Percentiles rank a stretch among this genome's conserved stretches.
Conservation (phyloP, 2,329 filamentous ascomycete species). For the Fonsecaea nubica region DNA sequence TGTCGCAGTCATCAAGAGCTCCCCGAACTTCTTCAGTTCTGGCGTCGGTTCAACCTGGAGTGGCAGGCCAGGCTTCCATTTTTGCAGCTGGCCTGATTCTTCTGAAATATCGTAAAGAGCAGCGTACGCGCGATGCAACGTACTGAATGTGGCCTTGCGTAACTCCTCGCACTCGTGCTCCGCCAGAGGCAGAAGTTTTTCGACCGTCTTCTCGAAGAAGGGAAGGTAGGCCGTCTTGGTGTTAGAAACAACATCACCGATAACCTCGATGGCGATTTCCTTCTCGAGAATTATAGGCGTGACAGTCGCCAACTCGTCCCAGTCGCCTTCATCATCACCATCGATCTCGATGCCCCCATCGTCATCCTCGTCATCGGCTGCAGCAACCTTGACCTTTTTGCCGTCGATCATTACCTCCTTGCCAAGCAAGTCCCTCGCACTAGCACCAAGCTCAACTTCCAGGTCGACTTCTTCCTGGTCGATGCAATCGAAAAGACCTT, state of each 20-base stretch:
- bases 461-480: constrained; percentile 86
- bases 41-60: constrained; percentile 77
- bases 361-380: constrained; percentile 65
- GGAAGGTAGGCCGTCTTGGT: constrained; percentile 79
- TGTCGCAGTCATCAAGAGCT: constrained; percentile 83
- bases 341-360: constrained; percentile 63
- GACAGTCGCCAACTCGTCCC: constrained; percentile 81
- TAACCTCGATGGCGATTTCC: constrained; percentile 93
- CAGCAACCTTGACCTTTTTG: constrained; percentile 83
- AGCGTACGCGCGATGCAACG: constrained; percentile 90
- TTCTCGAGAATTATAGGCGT: constrained; percentile 93
- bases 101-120: constrained; percentile 89
- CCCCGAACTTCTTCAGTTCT: constrained; percentile 82
- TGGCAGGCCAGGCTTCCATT: constrained; percentile 89
- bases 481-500: constrained; percentile 77
- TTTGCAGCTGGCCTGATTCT: constrained; percentile 74
- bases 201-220: constrained; percentile 87
- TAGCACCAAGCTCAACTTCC: constrained; percentile 75
- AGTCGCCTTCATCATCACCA: constrained; percentile 77
- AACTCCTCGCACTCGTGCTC: constrained; percentile 94
- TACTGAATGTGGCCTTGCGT: constrained; percentile 87
- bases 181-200: constrained; percentile 77
- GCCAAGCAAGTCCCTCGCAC: constrained; percentile 75
- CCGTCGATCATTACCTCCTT: constrained; percentile 78
- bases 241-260: constrained; percentile 89